Base-by-base conservation (phyloP, 2,329 filamentous ascomycete species). In the Beauveria scarabaeidicola region DNA sequence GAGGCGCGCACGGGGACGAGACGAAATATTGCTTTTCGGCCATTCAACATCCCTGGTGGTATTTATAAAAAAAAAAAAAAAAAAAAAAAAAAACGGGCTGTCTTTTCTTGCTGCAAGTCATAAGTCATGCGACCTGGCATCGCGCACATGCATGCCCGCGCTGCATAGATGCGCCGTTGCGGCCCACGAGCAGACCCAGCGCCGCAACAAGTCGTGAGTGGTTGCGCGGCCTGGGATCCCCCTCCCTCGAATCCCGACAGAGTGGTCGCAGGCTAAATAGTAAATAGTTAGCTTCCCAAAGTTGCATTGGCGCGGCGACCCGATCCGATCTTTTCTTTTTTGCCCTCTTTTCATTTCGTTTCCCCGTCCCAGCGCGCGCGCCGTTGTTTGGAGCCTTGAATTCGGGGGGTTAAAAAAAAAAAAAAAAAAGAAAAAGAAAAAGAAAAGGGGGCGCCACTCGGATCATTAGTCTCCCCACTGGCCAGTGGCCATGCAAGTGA, bases 291-390 rank as follows among this genome's bases (percentile, higher is more conserved):
- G 4, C 36, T 23, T 21, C 50, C 50, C 21, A 43, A 43, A 44
- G 53, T 50, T 57, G 54, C 54, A 57, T 57, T 57, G 54, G 44
- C 54, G 54, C 29, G 38, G 52, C 15, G 38, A 17, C 19, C 19
- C 38, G 54, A 57, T 57, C 54, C 44, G 54, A 57, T 57, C 54
- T 40, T 55, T 46, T 41, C 11, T n/a, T 32, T 27, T 50, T 50
- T 32, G 13, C 5, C 8, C 47, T 3, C 27, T 29, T 1, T 9
- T 29, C 29, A 11, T 32, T 32, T 32, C 29, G 3, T 32, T 32
- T 1, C 8, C 29, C 29, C 29, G 29, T 32, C 10, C 10, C 29
- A 32, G 29, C 29, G 29, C 27, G 27, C 27, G 6, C 25, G 29
- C 29, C 29, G 29, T 32, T 32, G 27, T 29, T 29, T 32, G 27